phyloP scores from a whole-genome alignment of 2,329 filamentous ascomycete genomes.

The Periconia digitata region DNA sequence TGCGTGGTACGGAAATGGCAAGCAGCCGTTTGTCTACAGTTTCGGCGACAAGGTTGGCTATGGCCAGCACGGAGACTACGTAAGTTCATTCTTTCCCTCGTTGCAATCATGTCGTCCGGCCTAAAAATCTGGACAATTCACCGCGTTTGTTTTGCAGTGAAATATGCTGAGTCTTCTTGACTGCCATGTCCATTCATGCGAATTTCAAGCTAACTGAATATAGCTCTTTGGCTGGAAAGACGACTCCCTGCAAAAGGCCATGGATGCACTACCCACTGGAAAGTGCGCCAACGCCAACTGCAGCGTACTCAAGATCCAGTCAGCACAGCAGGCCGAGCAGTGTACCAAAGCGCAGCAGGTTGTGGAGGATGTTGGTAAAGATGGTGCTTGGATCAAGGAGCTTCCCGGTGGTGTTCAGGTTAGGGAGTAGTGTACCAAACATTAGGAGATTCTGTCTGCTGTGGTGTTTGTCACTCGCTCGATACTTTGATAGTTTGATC shows the following conservation, averaged over 20 bases:
- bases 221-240: slow-evolving; percentile 34
- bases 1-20: slow-evolving; percentile 23
- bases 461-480: background rate
- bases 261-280: slow-evolving; percentile 30
- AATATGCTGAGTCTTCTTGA: too few relatives aligned
- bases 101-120: too few relatives aligned
- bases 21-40: slow-evolving; percentile 32
- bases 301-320: slow-evolving; percentile 32
- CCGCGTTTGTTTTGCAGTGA: too few relatives aligned
- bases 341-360: slow-evolving; percentile 48
- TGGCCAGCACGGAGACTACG: slow-evolving; percentile 1
- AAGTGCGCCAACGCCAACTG: slow-evolving; percentile 35
- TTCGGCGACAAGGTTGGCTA: slow-evolving; percentile 19
- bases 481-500: too few relatives aligned
- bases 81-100: too few relatives aligned
- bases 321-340: slow-evolving; percentile 22
- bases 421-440: slow-evolving; percentile 8
- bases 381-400: slow-evolving; percentile 28
- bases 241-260: slow-evolving; percentile 29
- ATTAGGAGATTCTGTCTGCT: background rate
- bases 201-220: slow-evolving; percentile 17
- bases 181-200: too few relatives aligned
- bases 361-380: slow-evolving; percentile 46
- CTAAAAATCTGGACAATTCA: too few relatives aligned
- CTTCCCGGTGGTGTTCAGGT: slow-evolving; percentile 31